Evolutionary conservation across 495 filamentous ascomycete species (phyloP).

Genomic region (Wilcoxina mikolae): DNA sequence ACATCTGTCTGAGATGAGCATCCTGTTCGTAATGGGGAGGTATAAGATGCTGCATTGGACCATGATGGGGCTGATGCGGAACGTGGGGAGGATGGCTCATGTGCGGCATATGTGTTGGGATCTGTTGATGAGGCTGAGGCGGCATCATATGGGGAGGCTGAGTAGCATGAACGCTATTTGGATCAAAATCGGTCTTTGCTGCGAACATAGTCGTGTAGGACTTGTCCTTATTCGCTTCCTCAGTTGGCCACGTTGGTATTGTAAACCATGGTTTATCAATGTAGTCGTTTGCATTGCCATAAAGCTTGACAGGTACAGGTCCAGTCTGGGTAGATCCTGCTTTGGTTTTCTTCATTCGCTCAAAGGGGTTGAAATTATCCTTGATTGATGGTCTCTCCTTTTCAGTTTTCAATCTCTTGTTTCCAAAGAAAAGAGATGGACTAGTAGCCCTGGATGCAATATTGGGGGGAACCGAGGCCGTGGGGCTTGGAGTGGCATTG

Average conservation of each 20-base stretch:
- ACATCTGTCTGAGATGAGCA: conserved; percentile 53
- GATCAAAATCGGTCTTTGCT: conserved; percentile 28
- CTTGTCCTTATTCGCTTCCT: conserved; percentile 42
- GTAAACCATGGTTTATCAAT: conserved; percentile 51
- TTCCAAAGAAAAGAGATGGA: conserved; percentile 45
- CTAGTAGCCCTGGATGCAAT: conserved; percentile 42
- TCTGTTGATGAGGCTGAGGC: conserved; percentile 45
- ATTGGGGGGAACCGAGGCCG: conserved; percentile 32
- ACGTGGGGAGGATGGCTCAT: conserved; percentile 37
- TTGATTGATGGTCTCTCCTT: conserved; percentile 42
- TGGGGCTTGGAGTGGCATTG: conserved; percentile 39
- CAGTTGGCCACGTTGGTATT: conserved; percentile 47
- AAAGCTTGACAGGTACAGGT: conserved; percentile 8
- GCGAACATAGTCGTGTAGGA: conserved; percentile 53
- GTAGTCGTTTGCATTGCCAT: conserved; percentile 42
- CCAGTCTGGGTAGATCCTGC: conserved; percentile 9
- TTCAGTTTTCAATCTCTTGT: conserved; percentile 38
- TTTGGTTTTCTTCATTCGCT: conserved; percentile 46
- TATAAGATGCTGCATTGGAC: conserved; percentile 35
- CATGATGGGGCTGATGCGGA: conserved; percentile 33
- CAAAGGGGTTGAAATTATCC: conserved; percentile 51
- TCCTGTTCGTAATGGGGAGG: conserved; percentile 45
- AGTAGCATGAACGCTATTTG: conserved; percentile 38
- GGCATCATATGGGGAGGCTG: conserved; percentile 39
- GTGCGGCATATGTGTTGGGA: conserved; percentile 38